Conservation (phyloP, 2,329 filamentous ascomycete species). For the Fusarium xyrophilum region DNA sequence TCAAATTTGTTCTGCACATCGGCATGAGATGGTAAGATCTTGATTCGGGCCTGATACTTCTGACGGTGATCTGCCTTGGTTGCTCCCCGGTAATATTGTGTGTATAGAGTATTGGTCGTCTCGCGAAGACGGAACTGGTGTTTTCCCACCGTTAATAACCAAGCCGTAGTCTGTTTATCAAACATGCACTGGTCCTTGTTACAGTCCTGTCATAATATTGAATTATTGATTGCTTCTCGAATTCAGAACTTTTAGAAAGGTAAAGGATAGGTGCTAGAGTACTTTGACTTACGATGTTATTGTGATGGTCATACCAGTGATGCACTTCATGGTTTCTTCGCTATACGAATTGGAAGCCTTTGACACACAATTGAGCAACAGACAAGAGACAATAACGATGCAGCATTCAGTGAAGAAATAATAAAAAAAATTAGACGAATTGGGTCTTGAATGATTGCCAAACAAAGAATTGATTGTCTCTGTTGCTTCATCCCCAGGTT, state of each 20-base stretch:
- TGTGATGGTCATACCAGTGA: background rate
- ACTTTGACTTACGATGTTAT: background rate
- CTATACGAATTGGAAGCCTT: background rate
- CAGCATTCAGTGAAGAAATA: background rate
- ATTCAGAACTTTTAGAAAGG: no score
- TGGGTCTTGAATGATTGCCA: background rate
- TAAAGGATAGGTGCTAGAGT: no score
- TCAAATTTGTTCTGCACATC: conserved; percentile 26
- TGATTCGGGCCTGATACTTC: conserved; percentile 8
- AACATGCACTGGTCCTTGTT: background rate
- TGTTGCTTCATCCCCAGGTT: conserved; percentile 17
- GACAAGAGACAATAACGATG: background rate
- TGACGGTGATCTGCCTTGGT: background rate
- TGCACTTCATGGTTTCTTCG: background rate
- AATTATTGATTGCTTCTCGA: background rate
- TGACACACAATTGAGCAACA: background rate
- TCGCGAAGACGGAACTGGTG: background rate
- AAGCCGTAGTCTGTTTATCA: background rate
- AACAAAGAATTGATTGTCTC: background rate
- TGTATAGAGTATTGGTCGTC: background rate
- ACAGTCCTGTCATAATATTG: background rate
- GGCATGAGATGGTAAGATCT: conserved; percentile 22
- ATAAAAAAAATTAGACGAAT: background rate
- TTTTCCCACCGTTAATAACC: background rate
- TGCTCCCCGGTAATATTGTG: background rate